These are phyloP conservation scores for Emmonsiellopsis sp. DNA, from an alignment of 2,329 filamentous ascomycete genomes.

Conservation along the genomic window DNA sequence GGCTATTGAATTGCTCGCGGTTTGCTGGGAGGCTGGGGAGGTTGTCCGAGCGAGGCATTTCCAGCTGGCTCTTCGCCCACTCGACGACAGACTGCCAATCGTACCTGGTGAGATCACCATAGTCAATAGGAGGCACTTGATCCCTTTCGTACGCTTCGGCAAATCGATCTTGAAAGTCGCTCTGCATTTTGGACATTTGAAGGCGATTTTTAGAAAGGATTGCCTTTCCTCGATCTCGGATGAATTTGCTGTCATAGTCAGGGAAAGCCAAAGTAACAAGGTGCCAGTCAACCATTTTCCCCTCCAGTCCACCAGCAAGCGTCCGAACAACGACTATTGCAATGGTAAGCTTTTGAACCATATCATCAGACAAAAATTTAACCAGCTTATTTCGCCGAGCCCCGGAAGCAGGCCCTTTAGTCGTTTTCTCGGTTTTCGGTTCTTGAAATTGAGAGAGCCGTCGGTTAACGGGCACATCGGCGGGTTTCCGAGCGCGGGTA, in stretches of 20 bases:
- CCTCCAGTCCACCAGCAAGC: constrained; percentile 35
- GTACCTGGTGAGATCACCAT: constrained; percentile 32
- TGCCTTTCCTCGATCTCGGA: constrained; percentile 29
- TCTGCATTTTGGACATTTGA: constrained; percentile 35
- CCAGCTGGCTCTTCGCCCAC: constrained; percentile 36
- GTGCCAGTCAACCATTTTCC: constrained; percentile 34
- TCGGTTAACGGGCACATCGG: not conserved
- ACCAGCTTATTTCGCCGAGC: not conserved
- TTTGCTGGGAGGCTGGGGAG: constrained; percentile 35
- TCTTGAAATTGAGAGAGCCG: constrained; percentile 8
- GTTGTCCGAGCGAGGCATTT: constrained; percentile 25
- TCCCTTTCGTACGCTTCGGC: constrained; percentile 35
- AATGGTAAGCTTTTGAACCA: constrained; percentile 28
- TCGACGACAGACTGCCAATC: constrained; percentile 38
- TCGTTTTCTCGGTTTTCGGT: constrained; percentile 1
- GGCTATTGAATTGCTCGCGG: constrained; percentile 29
- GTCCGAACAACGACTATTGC: constrained; percentile 37
- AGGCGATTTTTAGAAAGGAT: constrained; percentile 28
- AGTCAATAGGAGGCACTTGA: constrained; percentile 36
- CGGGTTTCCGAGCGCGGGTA: not conserved
- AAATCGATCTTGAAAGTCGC: constrained; percentile 38
- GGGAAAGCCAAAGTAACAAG: constrained; percentile 36
- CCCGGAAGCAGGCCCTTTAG: not conserved
- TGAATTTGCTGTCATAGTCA: constrained; percentile 25
- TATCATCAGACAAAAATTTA: constrained; percentile 17